Evolutionary conservation across 345 rosid genomes (phyloP).

Genomic region (Erysimum cheiranthoides): DNA sequence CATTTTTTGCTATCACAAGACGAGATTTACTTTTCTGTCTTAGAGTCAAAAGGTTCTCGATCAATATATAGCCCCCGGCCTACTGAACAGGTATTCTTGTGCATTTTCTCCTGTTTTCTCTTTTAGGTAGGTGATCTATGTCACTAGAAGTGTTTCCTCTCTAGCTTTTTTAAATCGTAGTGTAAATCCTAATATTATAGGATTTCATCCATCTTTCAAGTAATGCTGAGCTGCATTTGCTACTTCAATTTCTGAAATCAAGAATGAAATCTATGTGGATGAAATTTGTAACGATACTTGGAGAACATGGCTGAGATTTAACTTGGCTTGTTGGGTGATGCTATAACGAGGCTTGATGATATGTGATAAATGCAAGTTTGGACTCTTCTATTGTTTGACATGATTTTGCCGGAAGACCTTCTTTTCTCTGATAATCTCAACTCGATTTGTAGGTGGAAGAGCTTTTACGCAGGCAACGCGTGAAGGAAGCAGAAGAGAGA

Average conservation of each 20-base stretch:
- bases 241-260: not conserved
- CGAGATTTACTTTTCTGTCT: conserved; percentile 73
- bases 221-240: conserved; percentile 10
- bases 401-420: conserved; percentile 16
- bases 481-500: conserved; percentile 77
- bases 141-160: conserved; percentile 23
- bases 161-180: not conserved
- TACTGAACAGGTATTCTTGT: conserved; percentile 61
- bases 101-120: conserved; percentile 1
- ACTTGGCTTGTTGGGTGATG: conserved; percentile 29
- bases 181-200: conserved; percentile 13
- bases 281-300: conserved; percentile 19
- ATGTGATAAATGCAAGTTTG: conserved; percentile 22
- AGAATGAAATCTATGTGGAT: not conserved
- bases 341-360: conserved; percentile 25
- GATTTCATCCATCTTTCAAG: not conserved
- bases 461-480: conserved; percentile 64
- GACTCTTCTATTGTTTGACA: conserved; percentile 18
- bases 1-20: conserved; percentile 90
- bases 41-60: conserved; percentile 72
- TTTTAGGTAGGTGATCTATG: conserved; percentile 16
- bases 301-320: not conserved
- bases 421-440: conserved; percentile 22
- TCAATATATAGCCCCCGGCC: conserved; percentile 80
- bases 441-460: conserved; percentile 70